Evolutionary conservation across 345 rosid species (phyloP).

Genomic region (Salix suchowensis): DNA sequence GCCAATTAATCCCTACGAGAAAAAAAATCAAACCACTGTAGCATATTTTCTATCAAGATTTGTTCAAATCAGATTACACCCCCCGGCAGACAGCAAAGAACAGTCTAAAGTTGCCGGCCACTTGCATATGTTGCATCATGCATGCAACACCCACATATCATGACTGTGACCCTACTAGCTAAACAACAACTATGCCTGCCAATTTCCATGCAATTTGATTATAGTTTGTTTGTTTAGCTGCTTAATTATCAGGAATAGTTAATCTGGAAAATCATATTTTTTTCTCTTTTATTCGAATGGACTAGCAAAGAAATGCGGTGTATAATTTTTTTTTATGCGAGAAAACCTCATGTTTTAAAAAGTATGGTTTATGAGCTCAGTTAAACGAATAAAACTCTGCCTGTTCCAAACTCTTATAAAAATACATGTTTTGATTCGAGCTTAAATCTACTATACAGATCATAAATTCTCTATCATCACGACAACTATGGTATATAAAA

Average conservation of each 20-base stretch:
- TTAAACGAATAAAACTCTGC: too few relatives aligned
- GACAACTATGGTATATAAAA: not conserved
- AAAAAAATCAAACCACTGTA: not conserved
- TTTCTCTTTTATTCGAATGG: too few relatives aligned
- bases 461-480: too few relatives aligned
- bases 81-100: not conserved
- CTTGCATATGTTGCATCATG: not conserved
- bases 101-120: not conserved
- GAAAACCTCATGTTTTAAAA: too few relatives aligned
- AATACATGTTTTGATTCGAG: too few relatives aligned
- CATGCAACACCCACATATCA: not conserved
- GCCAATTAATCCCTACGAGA: not conserved
- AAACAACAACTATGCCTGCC: not conserved
- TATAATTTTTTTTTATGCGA: too few relatives aligned
- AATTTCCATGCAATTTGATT: not conserved
- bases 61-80: not conserved
- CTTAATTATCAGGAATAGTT: not conserved
- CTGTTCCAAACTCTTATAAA: too few relatives aligned
- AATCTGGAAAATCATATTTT: not conserved
- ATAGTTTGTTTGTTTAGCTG: not conserved
- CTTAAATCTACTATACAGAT: fast-evolving
- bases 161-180: not conserved
- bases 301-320: too few relatives aligned
- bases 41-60: not conserved
- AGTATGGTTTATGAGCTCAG: too few relatives aligned